Percentiles rank a stretch among this genome's conserved stretches.
Conservation (phyloP, 2,329 filamentous ascomycete species). For the Trichoderma sp. region DNA sequence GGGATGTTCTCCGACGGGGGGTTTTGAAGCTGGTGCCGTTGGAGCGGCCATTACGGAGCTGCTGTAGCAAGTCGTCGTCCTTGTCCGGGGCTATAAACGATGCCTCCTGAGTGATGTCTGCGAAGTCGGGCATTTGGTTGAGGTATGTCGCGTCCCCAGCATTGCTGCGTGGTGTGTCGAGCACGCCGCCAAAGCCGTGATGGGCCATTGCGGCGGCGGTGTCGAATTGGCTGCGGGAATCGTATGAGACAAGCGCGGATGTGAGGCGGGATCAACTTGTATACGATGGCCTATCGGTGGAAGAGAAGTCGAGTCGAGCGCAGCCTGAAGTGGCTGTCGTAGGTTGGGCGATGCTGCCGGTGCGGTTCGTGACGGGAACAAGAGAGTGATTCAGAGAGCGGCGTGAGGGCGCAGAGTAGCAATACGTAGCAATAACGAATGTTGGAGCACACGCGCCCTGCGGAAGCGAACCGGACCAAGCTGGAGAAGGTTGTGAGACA, state of each 20-base stretch:
- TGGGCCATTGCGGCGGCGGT: slow-evolving; percentile 57
- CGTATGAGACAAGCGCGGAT: neutral
- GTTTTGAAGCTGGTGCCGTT: slow-evolving; percentile 66
- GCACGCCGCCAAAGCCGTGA: slow-evolving; percentile 61
- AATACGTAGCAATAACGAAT: slow-evolving; percentile 7
- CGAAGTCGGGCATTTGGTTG: slow-evolving; percentile 67
- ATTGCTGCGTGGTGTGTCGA: slow-evolving; percentile 87
- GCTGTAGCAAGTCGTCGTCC: slow-evolving; percentile 68
- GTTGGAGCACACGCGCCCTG: neutral
- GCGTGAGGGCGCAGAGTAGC: neutral
- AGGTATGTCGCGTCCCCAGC: slow-evolving; percentile 82
- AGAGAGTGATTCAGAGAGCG: neutral
- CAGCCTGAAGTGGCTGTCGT: neutral
- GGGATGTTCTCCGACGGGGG: slow-evolving; percentile 69
- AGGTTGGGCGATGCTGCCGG: neutral
- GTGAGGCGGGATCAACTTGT: neutral
- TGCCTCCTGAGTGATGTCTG: slow-evolving; percentile 80
- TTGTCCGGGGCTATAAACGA: slow-evolving; percentile 83
- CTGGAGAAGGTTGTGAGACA: neutral
- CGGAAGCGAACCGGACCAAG: neutral
- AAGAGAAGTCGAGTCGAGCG: neutral
- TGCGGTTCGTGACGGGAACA: neutral
- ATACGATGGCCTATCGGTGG: neutral
- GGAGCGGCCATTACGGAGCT: slow-evolving; percentile 68
- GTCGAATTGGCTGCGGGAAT: slow-evolving; percentile 1